A percentile compares a stretch with the other conserved stretches of the same genome.
phyloP scores from a whole-genome alignment of 1,139 yeast genomes.

The Arxiozyma heterogenica region DNA sequence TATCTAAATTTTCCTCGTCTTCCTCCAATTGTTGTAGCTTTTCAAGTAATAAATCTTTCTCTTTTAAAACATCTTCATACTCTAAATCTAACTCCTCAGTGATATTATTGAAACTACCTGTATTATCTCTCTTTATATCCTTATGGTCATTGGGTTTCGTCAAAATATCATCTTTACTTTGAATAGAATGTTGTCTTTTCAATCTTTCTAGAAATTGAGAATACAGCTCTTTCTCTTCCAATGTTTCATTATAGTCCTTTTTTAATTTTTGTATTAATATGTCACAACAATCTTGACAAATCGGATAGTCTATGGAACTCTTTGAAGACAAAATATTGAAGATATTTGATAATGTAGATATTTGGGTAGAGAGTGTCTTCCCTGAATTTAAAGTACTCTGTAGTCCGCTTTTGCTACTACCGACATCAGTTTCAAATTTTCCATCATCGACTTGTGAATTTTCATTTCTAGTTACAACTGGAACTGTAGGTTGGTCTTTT shows the following conservation, averaged over 20 bases:
- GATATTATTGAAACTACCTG: neutral
- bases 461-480: neutral
- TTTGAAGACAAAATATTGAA: slow-evolving; percentile 58
- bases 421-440: neutral
- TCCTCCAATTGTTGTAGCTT: slow-evolving; percentile 30
- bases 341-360: slow-evolving; percentile 47
- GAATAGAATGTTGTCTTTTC: slow-evolving; percentile 37
- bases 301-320: slow-evolving; percentile 78
- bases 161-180: slow-evolving; percentile 22
- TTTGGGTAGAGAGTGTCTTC: slow-evolving; percentile 35
- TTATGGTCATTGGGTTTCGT: slow-evolving; percentile 12
- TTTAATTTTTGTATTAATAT: slow-evolving; percentile 58
- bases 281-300: slow-evolving; percentile 79
- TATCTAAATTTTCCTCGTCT: slow-evolving; percentile 33
- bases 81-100: slow-evolving; percentile 21
- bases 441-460: neutral
- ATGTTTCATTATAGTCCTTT: slow-evolving; percentile 60
- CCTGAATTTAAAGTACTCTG: neutral
- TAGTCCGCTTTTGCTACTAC: neutral
- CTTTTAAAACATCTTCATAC: slow-evolving; percentile 15
- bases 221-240: slow-evolving; percentile 73
- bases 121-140: neutral
- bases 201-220: slow-evolving; percentile 61
- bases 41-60: slow-evolving; percentile 31
- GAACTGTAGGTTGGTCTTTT: neutral